phyloP scores from a whole-genome alignment of 257 asterid species.

The Capsicum baccatum region DNA sequence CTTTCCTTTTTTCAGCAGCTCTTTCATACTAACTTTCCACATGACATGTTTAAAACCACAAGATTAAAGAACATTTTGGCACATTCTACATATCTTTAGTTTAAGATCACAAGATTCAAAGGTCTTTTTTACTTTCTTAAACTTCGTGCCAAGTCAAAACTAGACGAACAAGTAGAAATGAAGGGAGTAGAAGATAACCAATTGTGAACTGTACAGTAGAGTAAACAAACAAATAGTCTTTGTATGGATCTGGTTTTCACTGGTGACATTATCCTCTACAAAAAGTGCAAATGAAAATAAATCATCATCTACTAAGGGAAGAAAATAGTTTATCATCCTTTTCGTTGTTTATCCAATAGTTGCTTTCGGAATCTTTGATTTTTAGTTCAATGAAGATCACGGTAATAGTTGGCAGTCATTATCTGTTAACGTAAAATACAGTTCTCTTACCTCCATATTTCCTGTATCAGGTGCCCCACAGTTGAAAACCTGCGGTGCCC shows the following conservation, averaged over 20 bases:
- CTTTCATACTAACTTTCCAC: too few species aligned
- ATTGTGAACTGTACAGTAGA: not conserved
- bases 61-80: too few species aligned
- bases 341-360: not conserved
- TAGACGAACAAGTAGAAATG: too few species aligned
- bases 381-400: not conserved
- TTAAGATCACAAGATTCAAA: too few species aligned
- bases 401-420: not conserved
- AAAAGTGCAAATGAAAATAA: not conserved
- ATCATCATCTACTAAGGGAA: not conserved
- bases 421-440: not conserved
- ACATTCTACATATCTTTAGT: too few species aligned
- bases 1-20: too few species aligned
- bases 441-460: slow-evolving; percentile 86
- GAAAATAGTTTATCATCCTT: not conserved
- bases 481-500: slow-evolving; percentile 95
- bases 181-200: not conserved
- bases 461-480: slow-evolving; percentile 99
- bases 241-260: not conserved
- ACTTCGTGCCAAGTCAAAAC: too few species aligned
- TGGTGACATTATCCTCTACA: not conserved
- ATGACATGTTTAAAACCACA: too few species aligned
- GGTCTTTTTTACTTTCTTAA: too few species aligned
- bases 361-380: not conserved
- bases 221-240: not conserved